Percentiles rank a stretch among this genome's conserved stretches.
Conservation (phyloP, 2,329 filamentous ascomycete genomes). For the Hypoxylon sp. region DNA sequence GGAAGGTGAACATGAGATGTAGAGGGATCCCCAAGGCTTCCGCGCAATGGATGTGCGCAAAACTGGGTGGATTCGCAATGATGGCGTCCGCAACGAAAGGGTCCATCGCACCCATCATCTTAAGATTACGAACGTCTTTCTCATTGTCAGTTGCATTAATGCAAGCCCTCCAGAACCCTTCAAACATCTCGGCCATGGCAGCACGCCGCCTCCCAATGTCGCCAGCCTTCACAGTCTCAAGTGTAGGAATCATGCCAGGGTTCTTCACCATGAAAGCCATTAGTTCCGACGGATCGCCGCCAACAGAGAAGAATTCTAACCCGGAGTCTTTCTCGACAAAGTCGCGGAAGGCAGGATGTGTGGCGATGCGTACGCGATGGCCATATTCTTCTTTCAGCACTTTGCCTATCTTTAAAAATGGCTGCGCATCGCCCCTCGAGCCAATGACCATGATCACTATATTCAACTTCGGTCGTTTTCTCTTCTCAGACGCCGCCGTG, state of each 20-base stretch:
- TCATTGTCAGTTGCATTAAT: conserved; percentile 80
- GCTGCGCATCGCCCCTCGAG: conserved; percentile 83
- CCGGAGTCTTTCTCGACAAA: conserved; percentile 81
- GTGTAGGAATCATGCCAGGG: conserved; percentile 80
- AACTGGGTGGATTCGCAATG: conserved; percentile 85
- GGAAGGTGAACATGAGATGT: conserved; percentile 91
- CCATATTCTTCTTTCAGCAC: conserved; percentile 78
- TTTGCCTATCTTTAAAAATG: conserved; percentile 82
- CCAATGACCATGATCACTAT: conserved; percentile 90
- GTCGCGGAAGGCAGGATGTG: conserved; percentile 81
- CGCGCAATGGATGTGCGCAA: conserved; percentile 84
- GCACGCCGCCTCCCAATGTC: conserved; percentile 77
- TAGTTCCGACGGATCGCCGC: conserved; percentile 83
- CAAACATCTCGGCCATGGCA: conserved; percentile 85
- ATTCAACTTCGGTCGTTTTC: conserved; percentile 71
- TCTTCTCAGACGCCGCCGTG: conserved; percentile 52
- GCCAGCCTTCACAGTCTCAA: conserved; percentile 79
- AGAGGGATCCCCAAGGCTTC: conserved; percentile 83
- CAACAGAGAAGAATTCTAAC: conserved; percentile 85
- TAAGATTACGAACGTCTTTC: conserved; percentile 70
- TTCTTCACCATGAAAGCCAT: conserved; percentile 95
- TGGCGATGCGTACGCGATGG: conserved; percentile 83
- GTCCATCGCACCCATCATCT: conserved; percentile 73
- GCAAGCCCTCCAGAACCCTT: conserved; percentile 85
- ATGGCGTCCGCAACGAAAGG: conserved; percentile 83